A percentile compares a stretch with the other conserved stretches of the same genome.
Conservation (phyloP, 2,329 filamentous ascomycete species). For the Clarireedia hainanense region DNA sequence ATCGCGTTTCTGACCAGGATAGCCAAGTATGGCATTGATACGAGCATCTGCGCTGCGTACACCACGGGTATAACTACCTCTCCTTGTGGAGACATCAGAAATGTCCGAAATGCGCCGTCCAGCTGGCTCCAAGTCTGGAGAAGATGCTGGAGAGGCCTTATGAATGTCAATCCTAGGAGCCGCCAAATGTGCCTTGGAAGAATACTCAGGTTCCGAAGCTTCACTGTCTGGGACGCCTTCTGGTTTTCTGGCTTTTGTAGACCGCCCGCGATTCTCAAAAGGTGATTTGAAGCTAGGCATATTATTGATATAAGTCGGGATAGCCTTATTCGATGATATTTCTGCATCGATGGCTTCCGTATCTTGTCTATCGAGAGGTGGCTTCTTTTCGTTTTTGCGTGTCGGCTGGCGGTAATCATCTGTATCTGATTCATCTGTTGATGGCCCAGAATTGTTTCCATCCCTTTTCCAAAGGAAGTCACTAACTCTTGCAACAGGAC, state of each 20-base stretch:
- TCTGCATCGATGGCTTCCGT: neutral
- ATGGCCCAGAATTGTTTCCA: constrained; percentile 35
- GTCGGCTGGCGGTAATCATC: constrained; percentile 35
- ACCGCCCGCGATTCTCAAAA: constrained; percentile 32
- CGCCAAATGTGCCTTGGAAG: constrained; percentile 37
- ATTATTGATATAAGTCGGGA: constrained; percentile 18
- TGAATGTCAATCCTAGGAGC: constrained; percentile 42
- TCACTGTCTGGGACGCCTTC: constrained; percentile 17
- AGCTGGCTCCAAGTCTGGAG: constrained; percentile 13
- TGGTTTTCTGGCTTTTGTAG: constrained; percentile 20
- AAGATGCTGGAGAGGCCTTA: constrained; percentile 28
- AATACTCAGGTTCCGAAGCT: constrained; percentile 31
- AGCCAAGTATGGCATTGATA: constrained; percentile 29
- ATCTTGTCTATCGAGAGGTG: constrained; percentile 12
- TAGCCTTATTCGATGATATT: constrained; percentile 12
- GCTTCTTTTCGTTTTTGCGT: constrained; percentile 32
- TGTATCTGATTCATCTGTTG: constrained; percentile 40
- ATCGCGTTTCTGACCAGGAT: constrained; percentile 28
- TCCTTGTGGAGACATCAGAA: constrained; percentile 23
- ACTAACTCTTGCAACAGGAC: constrained; percentile 53
- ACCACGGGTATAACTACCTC: constrained; percentile 18
- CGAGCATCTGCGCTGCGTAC: constrained; percentile 24
- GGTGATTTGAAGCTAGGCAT: constrained; percentile 45
- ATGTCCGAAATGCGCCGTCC: constrained; percentile 20
- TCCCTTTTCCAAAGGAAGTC: constrained; percentile 55